Conservation (phyloP, 202 grass and related monocot genomes). For the Setaria viridis region DNA sequence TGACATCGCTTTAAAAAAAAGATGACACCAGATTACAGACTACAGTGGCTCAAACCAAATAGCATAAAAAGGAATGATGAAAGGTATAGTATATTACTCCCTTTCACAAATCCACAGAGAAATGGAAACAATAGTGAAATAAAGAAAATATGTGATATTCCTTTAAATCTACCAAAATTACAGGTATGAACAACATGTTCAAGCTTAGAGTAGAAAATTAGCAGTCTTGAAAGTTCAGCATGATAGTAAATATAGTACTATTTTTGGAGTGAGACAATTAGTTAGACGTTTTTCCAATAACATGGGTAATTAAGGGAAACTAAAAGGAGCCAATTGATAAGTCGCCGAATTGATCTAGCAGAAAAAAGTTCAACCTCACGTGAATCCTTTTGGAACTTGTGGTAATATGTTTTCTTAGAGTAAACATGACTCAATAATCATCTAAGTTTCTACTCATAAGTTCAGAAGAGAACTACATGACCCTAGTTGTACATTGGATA, state of each 20-base stretch:
- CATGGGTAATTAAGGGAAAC: background rate
- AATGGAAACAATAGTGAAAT: background rate
- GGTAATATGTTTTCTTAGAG: background rate
- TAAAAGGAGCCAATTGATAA: background rate
- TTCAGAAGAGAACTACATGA: background rate
- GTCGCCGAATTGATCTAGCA: background rate
- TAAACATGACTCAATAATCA: background rate
- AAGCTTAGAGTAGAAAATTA: background rate
- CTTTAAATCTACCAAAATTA: background rate
- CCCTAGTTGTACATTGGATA: background rate
- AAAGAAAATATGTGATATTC: background rate
- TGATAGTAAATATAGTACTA: background rate
- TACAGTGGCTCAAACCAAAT: background rate
- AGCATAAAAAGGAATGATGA: background rate
- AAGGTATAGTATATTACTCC: background rate
- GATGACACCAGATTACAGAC: background rate
- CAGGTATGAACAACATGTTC: background rate
- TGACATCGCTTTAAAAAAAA: background rate
- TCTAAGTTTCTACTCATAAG: background rate
- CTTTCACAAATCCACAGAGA: background rate
- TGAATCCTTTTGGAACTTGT: background rate
- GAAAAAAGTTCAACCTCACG: background rate
- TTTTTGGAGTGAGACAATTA: background rate
- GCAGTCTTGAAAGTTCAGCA: background rate
- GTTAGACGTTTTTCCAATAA: background rate